Evolutionary conservation across 441 rosid genomes (phyloP), one percentile per base, ranked within the genome.

Genomic region (Dalechampia spathulata): DNA sequence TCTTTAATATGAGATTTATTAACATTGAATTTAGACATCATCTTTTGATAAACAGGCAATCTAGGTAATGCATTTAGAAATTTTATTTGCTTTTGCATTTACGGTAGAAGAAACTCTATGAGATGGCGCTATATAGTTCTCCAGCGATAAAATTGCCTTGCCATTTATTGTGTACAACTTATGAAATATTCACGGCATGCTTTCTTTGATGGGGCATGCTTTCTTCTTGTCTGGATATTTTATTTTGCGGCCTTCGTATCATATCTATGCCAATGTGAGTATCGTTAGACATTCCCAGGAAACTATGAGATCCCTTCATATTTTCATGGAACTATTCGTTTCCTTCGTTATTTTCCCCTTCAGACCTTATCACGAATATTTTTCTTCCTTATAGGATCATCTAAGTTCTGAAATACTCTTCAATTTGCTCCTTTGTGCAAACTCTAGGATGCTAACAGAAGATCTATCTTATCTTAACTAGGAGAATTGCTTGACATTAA

Each of bases 171-270:
- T 12, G 47, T 37, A 17, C 25, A 19, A 27, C 39, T 39, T 8
- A 20, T 59, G 44, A 48, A 26, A 59, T 39, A 27, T 48, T 41
- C 55, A 25, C 34, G 15, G 16, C 44, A 21, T 58, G 42, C 46
- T 8, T 30, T 30, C 34, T 30, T 30, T 8, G 8, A 30, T 30
- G 5, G 34, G n/a, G 34, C 2, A 34, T 34, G 10, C 38, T 3
- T 8, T 23, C 23, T 23, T 37, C 12, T 1, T 13, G 41, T 5
- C 2, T 38, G 41, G 2, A 12, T 38, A 38, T 13, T 38, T 38
- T 38, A 13, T 38, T 15, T 5, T 38, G 16, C 41, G 14, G 16
- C 41, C 4, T 16, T 9, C 17, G 49, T 2, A 17, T 42, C 39
- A 3, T 4, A n/a, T n/a, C 14, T 32, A 49, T 41, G 28, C 12